phyloP scores from a whole-genome alignment of 305 asterid genomes.

The Solanum chacoense region DNA sequence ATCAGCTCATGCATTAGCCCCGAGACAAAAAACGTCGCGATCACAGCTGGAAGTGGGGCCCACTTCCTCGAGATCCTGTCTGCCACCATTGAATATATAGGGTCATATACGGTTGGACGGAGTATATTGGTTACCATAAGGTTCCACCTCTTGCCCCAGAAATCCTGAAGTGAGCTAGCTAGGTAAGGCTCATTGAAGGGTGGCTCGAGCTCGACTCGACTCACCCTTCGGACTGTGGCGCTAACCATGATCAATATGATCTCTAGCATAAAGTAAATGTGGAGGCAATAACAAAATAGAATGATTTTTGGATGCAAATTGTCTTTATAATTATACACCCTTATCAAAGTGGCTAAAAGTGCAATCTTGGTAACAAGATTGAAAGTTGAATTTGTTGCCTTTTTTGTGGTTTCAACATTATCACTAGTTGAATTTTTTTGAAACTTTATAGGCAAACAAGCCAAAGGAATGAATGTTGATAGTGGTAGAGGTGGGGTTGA shows the following conservation, averaged over 20 bases:
- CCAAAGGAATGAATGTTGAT: slow-evolving; percentile 26
- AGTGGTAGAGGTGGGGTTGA: slow-evolving; percentile 21
- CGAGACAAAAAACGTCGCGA: slow-evolving; percentile 39
- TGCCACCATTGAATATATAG: background rate
- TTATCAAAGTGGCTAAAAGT: slow-evolving; percentile 11
- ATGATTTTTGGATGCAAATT: slow-evolving; percentile 21
- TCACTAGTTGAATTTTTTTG: background rate
- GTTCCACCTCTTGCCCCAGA: slow-evolving; percentile 57
- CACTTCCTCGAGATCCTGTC: slow-evolving; percentile 4
- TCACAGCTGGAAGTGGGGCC: slow-evolving; percentile 25
- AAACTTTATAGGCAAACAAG: slow-evolving; percentile 37
- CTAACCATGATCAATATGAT: slow-evolving; percentile 16
- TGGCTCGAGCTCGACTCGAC: slow-evolving; percentile 32
- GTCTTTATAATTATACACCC: slow-evolving; percentile 5
- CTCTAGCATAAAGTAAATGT: slow-evolving; percentile 33
- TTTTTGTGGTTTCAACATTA: background rate
- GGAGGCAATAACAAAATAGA: slow-evolving; percentile 17
- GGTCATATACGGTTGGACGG: slow-evolving; percentile 27
- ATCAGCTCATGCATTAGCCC: slow-evolving; percentile 61
- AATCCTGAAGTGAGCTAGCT: slow-evolving; percentile 43
- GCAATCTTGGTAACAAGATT: slow-evolving; percentile 9
- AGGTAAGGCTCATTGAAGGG: slow-evolving; percentile 37
- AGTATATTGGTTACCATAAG: slow-evolving; percentile 33
- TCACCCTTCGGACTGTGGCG: background rate
- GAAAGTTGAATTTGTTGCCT: background rate